A percentile compares a stretch with the other conserved stretches of the same genome.
These are phyloP conservation scores for Lepidopterella palustris DNA, from an alignment of 495 filamentous ascomycete species.

Conservation along the genomic window DNA sequence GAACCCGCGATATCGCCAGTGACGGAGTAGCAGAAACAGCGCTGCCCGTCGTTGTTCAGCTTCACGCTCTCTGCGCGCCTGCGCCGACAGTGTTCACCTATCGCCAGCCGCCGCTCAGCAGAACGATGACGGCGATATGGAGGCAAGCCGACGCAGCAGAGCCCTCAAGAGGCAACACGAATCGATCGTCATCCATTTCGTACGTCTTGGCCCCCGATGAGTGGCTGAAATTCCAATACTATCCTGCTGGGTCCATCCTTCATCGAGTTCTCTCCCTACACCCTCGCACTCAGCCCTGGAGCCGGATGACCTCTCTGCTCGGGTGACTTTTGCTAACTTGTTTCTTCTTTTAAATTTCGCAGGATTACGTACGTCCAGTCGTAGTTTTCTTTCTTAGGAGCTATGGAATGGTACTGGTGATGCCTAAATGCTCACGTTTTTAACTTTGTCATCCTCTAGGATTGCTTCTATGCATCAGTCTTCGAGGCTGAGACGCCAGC, in stretches of 20 bases:
- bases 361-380: conserved; percentile 15
- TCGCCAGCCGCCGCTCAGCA: background rate
- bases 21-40: no score
- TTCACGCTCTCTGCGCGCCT: background rate
- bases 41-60: no score
- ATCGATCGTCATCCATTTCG: conserved; percentile 76
- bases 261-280: background rate
- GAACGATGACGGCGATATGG: background rate
- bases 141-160: background rate
- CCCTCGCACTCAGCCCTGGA: background rate
- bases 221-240: background rate
- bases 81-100: background rate
- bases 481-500: conserved; percentile 73
- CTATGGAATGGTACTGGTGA: no score
- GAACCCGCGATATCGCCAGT: background rate
- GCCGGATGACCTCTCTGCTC: background rate
- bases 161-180: conserved; percentile 47
- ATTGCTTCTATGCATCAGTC: conserved; percentile 91
- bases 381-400: conserved; percentile 12
- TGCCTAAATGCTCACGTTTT: background rate
- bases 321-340: conserved; percentile 11
- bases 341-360: background rate
- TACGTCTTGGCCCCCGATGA: conserved; percentile 37
- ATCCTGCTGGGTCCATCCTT: conserved; percentile 1
- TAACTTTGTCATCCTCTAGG: conserved; percentile 39